These are phyloP conservation scores for Fusarium sp. DNA, from an alignment of 2,329 filamentous ascomycete genomes.

Conservation along the genomic window DNA sequence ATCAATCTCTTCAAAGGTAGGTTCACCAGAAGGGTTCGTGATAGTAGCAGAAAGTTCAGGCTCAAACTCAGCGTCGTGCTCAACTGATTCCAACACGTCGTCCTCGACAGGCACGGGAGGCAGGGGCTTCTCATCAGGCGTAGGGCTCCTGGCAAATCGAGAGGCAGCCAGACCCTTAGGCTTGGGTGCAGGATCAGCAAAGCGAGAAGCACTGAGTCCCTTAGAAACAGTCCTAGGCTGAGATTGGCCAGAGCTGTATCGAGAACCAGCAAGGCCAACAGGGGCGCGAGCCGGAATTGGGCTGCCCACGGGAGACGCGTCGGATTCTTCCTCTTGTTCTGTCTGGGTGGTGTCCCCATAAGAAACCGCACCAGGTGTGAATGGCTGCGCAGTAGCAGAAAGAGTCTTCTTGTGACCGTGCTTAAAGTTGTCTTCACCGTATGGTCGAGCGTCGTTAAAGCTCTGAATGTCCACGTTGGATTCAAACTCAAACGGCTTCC, in stretches of 20 bases:
- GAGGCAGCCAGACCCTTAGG: slow-evolving; percentile 55
- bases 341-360: slow-evolving; percentile 38
- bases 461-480: slow-evolving; percentile 56
- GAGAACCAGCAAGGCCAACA: slow-evolving; percentile 35
- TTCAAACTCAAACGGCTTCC: slow-evolving; percentile 68
- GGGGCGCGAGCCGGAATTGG: slow-evolving; percentile 34
- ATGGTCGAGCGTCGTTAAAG: slow-evolving; percentile 62
- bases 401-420: slow-evolving; percentile 59
- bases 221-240: slow-evolving; percentile 47
- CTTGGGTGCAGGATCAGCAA: slow-evolving; percentile 56
- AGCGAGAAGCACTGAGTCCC: slow-evolving; percentile 57
- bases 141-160: slow-evolving; percentile 54
- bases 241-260: slow-evolving; percentile 33
- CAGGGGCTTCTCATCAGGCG: slow-evolving; percentile 38
- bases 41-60: slow-evolving; percentile 26
- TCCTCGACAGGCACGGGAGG: slow-evolving; percentile 43
- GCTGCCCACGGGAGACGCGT: slow-evolving; percentile 36
- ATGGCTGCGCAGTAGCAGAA: slow-evolving; percentile 75
- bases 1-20: slow-evolving; percentile 84
- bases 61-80: slow-evolving; percentile 38
- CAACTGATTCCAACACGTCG: slow-evolving; percentile 44
- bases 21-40: slow-evolving; percentile 47
- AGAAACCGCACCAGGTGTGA: slow-evolving; percentile 59
- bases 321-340: slow-evolving; percentile 32
- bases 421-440: slow-evolving; percentile 55